phyloP scores from a whole-genome alignment of 176 grass and related monocot genomes.

The Pharus latifolius region DNA sequence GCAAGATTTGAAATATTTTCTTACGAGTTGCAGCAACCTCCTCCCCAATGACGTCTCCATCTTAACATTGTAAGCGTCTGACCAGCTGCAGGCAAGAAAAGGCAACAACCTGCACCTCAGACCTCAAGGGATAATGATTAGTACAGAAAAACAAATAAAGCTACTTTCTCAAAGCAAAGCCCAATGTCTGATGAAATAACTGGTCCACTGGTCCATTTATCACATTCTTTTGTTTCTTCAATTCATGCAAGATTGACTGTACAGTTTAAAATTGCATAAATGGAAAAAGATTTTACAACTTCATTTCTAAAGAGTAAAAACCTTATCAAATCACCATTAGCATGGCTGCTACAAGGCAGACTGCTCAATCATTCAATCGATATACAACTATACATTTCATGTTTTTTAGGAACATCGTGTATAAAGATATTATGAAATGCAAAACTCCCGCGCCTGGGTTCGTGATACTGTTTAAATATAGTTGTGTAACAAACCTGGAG shows the following conservation, averaged over 20 bases:
- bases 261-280: too few relatives aligned
- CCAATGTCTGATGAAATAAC: not conserved
- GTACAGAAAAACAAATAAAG: not conserved
- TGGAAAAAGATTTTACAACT: too few relatives aligned
- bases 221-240: too few relatives aligned
- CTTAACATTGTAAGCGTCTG: constrained; percentile 88
- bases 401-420: not conserved
- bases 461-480: not conserved
- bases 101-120: constrained; percentile 3
- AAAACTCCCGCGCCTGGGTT: not conserved
- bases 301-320: too few relatives aligned
- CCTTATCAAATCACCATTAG: too few relatives aligned
- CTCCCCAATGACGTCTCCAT: constrained; percentile 80
- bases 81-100: constrained; percentile 65
- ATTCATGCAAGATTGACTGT: too few relatives aligned
- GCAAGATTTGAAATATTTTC: constrained; percentile 97
- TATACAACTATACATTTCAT: too few relatives aligned
- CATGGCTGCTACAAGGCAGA: too few relatives aligned
- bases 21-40: constrained; percentile 83
- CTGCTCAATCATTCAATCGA: too few relatives aligned
- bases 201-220: not conserved
- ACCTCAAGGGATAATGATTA: constrained; percentile 5
- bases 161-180: not conserved
- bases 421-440: not conserved
- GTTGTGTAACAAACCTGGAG: constrained; percentile 59